Evolutionary conservation across 495 filamentous ascomycete genomes (phyloP).

Genomic region (Neurospora sp.): DNA sequence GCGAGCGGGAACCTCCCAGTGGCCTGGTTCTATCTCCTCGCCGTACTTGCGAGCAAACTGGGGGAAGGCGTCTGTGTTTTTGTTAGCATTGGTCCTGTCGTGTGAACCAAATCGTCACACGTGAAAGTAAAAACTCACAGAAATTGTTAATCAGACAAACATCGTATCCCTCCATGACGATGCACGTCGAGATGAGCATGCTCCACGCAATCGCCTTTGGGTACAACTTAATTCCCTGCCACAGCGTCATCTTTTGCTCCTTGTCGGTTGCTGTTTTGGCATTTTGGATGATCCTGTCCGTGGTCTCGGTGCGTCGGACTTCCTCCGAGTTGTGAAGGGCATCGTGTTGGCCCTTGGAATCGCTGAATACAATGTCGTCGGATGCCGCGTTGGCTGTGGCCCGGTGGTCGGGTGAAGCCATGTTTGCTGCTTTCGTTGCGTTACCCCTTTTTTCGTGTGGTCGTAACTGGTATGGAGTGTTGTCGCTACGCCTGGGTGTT

Average conservation of each 20-base stretch:
- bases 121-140: conserved; percentile 20
- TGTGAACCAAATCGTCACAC: neutral
- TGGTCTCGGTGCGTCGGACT: conserved; percentile 12
- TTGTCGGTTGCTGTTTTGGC: conserved; percentile 40
- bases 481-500: neutral
- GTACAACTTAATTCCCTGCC: conserved; percentile 43
- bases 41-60: conserved; percentile 67
- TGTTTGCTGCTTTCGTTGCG: neutral
- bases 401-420: neutral
- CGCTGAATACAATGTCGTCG: conserved; percentile 1
- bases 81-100: neutral
- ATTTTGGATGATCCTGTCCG: conserved; percentile 32
- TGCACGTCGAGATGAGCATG: conserved; percentile 50
- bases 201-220: conserved; percentile 51
- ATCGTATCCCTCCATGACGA: conserved; percentile 59
- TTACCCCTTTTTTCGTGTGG: neutral
- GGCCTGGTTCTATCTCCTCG: conserved; percentile 40
- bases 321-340: conserved; percentile 1
- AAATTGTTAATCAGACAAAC: conserved; percentile 50
- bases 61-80: conserved; percentile 34
- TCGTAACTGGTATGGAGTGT: neutral
- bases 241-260: conserved; percentile 45
- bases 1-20: conserved; percentile 57
- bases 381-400: neutral
- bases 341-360: neutral